phyloP scores from a whole-genome alignment of 805 yeast genomes.

The Monosporozyma unispora region DNA sequence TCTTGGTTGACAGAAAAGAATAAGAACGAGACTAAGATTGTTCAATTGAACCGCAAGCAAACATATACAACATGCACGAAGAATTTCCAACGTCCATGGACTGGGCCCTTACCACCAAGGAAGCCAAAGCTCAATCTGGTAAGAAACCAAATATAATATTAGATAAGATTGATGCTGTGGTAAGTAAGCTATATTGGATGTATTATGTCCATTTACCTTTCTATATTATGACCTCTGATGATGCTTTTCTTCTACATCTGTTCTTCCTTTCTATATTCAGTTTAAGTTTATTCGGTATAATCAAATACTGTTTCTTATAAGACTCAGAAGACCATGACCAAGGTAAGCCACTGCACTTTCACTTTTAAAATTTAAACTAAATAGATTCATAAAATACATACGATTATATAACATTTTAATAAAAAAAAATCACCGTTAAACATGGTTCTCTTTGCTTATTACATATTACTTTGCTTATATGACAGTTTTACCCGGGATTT shows the following conservation, averaged over 20 bases:
- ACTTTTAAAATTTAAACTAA: neutral
- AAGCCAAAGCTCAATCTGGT: conserved; percentile 9
- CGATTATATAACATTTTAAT: neutral
- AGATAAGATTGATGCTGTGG: conserved; percentile 16
- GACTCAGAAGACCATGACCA: neutral
- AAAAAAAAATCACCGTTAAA: neutral
- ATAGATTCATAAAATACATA: neutral
- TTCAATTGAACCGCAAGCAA: neutral
- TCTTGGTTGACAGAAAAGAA: neutral
- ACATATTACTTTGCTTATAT: neutral
- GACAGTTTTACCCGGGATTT: neutral
- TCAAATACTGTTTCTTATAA: conserved; percentile 23
- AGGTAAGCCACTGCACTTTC: neutral
- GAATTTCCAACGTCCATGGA: neutral
- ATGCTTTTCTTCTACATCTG: conserved; percentile 34
- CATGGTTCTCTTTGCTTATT: neutral
- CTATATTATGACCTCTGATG: conserved; percentile 36
- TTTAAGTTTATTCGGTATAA: conserved; percentile 32
- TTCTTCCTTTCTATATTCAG: conserved; percentile 33
- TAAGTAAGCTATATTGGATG: conserved; percentile 32
- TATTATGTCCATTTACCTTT: conserved; percentile 39
- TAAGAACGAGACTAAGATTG: neutral
- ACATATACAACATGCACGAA: neutral
- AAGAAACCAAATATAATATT: conserved; percentile 8
- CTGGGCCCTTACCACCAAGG: conserved; percentile 10